Conservation (phyloP, 2,329 filamentous ascomycete genomes). For the Calonectria fujianensis region DNA sequence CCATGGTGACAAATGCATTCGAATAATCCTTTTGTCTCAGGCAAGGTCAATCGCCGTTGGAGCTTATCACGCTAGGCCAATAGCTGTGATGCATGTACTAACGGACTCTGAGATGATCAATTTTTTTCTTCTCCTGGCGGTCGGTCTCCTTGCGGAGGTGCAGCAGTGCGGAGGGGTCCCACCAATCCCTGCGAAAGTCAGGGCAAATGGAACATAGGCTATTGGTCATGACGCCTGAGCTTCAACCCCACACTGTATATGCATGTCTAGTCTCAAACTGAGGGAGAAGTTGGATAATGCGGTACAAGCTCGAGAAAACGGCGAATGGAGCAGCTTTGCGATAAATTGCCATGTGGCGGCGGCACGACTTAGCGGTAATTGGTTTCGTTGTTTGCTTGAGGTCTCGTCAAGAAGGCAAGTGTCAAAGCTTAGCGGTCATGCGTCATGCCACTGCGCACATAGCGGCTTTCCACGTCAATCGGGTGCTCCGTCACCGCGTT, state of each 20-base stretch:
- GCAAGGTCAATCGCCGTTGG: background rate
- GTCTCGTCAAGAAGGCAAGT: background rate
- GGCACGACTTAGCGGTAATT: background rate
- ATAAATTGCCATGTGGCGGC: too few relatives aligned
- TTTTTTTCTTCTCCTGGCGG: background rate
- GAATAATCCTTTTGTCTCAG: background rate
- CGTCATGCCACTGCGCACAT: constrained; percentile 18
- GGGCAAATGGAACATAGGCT: constrained; percentile 15
- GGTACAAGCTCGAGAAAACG: background rate
- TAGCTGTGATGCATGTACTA: background rate
- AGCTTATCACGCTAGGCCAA: constrained; percentile 1
- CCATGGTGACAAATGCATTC: background rate
- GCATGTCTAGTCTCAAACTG: background rate
- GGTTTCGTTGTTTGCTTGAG: background rate
- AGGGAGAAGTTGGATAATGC: background rate
- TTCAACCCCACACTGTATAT: constrained; percentile 6
- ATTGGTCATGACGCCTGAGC: constrained; percentile 17
- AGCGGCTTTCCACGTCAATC: constrained; percentile 19
- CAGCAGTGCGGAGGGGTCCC: constrained; percentile 13
- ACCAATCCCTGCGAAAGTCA: constrained; percentile 19
- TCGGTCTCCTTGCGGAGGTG: constrained; percentile 5
- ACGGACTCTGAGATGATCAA: background rate
- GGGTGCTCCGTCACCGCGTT: constrained; percentile 25
- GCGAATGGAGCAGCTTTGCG: background rate
- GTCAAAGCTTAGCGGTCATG: constrained; percentile 11